These are phyloP conservation scores for Thelonectria rubi DNA, from an alignment of 2,329 filamentous ascomycete genomes.

Conservation along the genomic window DNA sequence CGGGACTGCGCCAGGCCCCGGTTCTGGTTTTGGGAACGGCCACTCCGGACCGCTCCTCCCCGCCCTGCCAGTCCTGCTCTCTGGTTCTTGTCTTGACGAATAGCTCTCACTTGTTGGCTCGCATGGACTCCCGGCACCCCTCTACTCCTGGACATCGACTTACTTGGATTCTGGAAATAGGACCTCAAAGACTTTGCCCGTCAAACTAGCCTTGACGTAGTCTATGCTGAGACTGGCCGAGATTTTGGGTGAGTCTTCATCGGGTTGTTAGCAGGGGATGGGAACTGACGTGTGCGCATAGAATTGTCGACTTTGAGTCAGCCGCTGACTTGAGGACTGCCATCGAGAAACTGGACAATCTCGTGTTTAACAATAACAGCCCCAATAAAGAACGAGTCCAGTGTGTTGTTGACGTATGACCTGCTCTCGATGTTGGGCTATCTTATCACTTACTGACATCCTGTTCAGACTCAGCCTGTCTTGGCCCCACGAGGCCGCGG, in stretches of 20 bases:
- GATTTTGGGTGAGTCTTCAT: constrained; percentile 79
- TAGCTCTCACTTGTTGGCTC: constrained; percentile 48
- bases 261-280: neutral
- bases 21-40: constrained; percentile 42
- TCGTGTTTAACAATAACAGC: no score
- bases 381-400: constrained; percentile 86
- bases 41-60: constrained; percentile 39
- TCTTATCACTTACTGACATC: constrained; percentile 33
- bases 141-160: constrained; percentile 71
- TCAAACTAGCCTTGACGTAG: constrained; percentile 94
- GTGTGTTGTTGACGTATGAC: constrained; percentile 82
- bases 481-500: constrained; percentile 73
- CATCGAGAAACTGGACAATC: constrained; percentile 92
- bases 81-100: constrained; percentile 52
- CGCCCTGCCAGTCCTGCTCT: constrained; percentile 40
- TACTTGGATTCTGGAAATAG: constrained; percentile 86
- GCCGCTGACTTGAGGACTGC: constrained; percentile 87
- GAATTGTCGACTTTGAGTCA: constrained; percentile 98
- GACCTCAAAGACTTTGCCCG: constrained; percentile 99
- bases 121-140: constrained; percentile 46
- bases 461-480: constrained; percentile 78
- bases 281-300: constrained; percentile 49
- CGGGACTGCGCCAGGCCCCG: constrained; percentile 40
- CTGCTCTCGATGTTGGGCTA: constrained; percentile 8
- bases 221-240: constrained; percentile 95